phyloP scores from a whole-genome alignment of 257 asterid genomes.

The Solanum okadae region DNA sequence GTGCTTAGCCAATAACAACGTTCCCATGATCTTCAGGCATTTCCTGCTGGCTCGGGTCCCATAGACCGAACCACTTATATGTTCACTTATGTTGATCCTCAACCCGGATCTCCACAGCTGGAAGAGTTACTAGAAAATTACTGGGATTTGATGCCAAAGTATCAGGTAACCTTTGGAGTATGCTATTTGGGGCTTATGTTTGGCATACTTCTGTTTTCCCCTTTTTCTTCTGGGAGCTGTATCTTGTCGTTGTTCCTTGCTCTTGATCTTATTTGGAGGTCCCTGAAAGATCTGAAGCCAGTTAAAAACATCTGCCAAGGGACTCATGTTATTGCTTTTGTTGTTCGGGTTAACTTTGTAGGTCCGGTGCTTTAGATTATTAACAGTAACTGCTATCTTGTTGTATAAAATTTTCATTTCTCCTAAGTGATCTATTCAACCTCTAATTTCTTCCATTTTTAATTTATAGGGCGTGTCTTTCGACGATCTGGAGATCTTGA shows the following conservation, averaged over 20 bases:
- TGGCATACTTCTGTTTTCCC: neutral
- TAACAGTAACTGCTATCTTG: neutral
- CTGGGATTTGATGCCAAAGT: conserved; percentile 91
- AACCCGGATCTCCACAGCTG: conserved; percentile 67
- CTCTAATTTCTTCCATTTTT: neutral
- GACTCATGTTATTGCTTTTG: neutral
- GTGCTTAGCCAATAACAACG: neutral
- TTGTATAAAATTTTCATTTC: neutral
- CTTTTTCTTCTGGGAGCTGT: neutral
- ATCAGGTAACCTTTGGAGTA: conserved; percentile 47
- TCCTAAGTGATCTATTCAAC: neutral
- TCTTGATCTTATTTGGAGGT: neutral
- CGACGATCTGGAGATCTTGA: conserved; percentile 58
- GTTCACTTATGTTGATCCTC: conserved; percentile 88
- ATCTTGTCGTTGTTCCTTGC: neutral
- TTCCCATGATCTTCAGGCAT: conserved; percentile 51
- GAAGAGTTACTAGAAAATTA: conserved; percentile 91
- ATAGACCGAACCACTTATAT: conserved; percentile 87
- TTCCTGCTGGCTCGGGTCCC: conserved; percentile 91
- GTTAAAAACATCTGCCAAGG: neutral
- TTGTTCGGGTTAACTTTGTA: neutral
- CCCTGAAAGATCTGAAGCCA: neutral
- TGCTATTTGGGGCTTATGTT: neutral
- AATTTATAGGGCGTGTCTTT: conserved; percentile 49
- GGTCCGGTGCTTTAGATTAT: neutral